Conservation (phyloP, 2,329 filamentous ascomycete genomes). For the Cryoendolithus antarcticus region DNA sequence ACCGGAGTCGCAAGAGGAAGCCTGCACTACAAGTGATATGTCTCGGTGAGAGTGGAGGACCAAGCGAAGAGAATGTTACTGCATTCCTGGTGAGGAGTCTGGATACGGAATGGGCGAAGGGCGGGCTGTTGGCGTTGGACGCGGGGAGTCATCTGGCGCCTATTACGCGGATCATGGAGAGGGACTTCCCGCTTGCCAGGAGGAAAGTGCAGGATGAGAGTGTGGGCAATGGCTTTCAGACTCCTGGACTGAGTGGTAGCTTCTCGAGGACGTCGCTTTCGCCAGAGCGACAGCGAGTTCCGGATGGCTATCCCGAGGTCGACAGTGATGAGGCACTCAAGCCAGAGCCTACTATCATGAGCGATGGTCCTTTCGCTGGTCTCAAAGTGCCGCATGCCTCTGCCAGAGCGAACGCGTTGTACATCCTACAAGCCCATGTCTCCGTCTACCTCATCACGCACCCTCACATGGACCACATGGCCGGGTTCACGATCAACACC, state of each 20-base stretch:
- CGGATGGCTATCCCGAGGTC: neutral
- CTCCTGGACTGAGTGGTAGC: slow-evolving; percentile 4
- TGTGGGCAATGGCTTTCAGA: slow-evolving; percentile 2
- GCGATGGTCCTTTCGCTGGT: slow-evolving; percentile 64
- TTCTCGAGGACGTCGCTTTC: slow-evolving; percentile 5
- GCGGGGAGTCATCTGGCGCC: slow-evolving; percentile 80
- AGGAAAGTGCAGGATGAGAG: slow-evolving; percentile 6
- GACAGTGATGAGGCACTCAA: slow-evolving; percentile 8
- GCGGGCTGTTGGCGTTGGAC: slow-evolving; percentile 83
- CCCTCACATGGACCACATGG: slow-evolving; percentile 90
- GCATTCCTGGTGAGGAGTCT: slow-evolving; percentile 78
- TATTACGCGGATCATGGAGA: slow-evolving; percentile 66
- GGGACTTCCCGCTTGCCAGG: slow-evolving; percentile 35
- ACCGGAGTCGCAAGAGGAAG: slow-evolving; percentile 8
- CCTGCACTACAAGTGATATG: slow-evolving; percentile 35
- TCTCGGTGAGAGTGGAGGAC: slow-evolving; percentile 72
- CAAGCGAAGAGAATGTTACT: slow-evolving; percentile 78
- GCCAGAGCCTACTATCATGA: slow-evolving; percentile 39
- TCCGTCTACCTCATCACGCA: slow-evolving; percentile 90
- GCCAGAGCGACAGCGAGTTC: neutral
- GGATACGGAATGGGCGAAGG: slow-evolving; percentile 64
- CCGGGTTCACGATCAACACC: slow-evolving; percentile 86
- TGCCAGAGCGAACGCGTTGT: slow-evolving; percentile 63
- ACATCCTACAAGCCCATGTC: slow-evolving; percentile 67
- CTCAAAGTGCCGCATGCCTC: slow-evolving; percentile 56